Percentiles rank a stretch among this genome's conserved stretches.
These are phyloP conservation scores for Nicotiana undulata DNA, from an alignment of 257 asterid species.

Conservation along the genomic window DNA sequence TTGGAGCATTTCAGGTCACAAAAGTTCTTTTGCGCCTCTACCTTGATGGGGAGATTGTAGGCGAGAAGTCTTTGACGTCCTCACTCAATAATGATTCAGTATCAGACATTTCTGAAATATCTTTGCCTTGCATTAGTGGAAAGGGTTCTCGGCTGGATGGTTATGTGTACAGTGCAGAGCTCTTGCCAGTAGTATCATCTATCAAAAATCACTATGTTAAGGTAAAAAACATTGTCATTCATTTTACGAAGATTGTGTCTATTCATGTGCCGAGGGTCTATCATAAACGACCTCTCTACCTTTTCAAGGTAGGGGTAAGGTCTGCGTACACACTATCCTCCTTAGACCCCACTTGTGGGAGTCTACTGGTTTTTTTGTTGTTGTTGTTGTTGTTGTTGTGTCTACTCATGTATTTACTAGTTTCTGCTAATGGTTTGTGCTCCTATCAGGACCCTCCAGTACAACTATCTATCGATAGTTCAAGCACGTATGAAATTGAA, in stretches of 20 bases:
- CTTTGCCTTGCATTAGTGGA: slow-evolving; percentile 43
- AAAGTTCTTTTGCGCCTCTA: slow-evolving; percentile 44
- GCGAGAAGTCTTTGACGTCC: slow-evolving; percentile 46
- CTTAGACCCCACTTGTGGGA: no score
- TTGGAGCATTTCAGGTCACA: slow-evolving; percentile 41
- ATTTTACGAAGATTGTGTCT: background rate
- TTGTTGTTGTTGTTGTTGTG: background rate
- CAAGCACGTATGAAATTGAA: slow-evolving; percentile 64
- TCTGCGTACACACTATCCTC: no score
- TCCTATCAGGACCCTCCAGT: slow-evolving; percentile 63
- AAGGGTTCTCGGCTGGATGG: slow-evolving; percentile 35
- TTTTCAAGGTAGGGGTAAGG: no score
- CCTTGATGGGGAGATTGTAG: slow-evolving; percentile 58
- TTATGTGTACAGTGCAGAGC: slow-evolving; percentile 45
- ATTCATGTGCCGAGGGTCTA: background rate
- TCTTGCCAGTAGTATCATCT: slow-evolving; percentile 26
- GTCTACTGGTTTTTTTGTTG: no score
- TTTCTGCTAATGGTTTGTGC: slow-evolving; percentile 8
- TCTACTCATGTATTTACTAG: background rate
- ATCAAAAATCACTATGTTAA: slow-evolving; percentile 38
- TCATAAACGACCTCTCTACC: no score
- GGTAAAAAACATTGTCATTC: slow-evolving; percentile 26
- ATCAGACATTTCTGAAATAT: slow-evolving; percentile 29
- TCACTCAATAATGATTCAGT: slow-evolving; percentile 21
- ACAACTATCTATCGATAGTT: slow-evolving; percentile 50